Evolutionary conservation across 768 basidiomycete genomes (phyloP), one percentile per base, ranked within the genome.

Genomic region (Russula sp.): DNA sequence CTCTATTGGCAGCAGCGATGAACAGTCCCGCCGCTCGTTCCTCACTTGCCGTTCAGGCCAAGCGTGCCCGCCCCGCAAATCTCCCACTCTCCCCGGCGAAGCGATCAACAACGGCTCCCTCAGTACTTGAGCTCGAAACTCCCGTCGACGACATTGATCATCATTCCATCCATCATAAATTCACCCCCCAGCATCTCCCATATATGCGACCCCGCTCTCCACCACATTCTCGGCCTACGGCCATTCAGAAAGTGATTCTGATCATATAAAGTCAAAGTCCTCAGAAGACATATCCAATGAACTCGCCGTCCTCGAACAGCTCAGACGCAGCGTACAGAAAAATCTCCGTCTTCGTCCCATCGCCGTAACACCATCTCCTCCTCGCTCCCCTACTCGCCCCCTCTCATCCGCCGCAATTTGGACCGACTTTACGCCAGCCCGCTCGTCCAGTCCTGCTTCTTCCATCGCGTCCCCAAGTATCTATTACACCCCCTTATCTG

Each of bases 271-370:
- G 62, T 42, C 57, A 58, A 63, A 58, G 62, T 42, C 57, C 2
- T 26, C 62, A 26, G 89, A 86, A 69, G 88, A 90, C 67, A 76
- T 92, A 60, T 80, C 83, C 18, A 83, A 83, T 66, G 88, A 88
- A 64, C 79, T 92, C 44, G 84, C 80, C 14, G 81, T 80, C 59
- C 83, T 93, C 44, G 86, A 89, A 62, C 76, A 82, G 69, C 80
- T 93, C 9, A 83, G 91, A 38, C 80, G 82, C 68, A 89, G 78
- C 69, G 88, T 93, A 2, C 84, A 87, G 75, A 81, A 84, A 74
- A 93, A 93, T 69, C 81, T 93, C 42, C 85, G 84, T 63, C 79
- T 93, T 40, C 82, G 91, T 24, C 91, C 92, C 32, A 87, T 93
- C 62, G 83, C 84, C 56, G 86, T 87, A 26, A 66, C 59, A 30